phyloP scores from a whole-genome alignment of 352 stramenopile genomes.

The Globisporangium camurandrum region DNA sequence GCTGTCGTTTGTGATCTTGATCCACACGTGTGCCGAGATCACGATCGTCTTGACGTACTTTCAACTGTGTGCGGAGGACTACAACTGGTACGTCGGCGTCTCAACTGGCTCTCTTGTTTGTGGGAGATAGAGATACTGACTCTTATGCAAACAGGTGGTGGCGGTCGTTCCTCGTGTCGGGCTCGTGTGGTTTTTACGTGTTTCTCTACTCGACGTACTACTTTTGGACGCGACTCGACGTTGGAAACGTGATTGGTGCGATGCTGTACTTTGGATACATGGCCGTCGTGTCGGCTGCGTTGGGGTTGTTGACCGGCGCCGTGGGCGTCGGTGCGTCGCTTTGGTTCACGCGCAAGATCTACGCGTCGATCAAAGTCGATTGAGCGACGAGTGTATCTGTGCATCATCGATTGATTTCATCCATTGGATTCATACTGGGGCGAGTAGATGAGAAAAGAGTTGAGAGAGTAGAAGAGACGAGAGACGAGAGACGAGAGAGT shows the following conservation, averaged over 20 bases:
- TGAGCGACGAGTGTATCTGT: conserved; percentile 40
- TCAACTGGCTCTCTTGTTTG: neutral
- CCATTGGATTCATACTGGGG: too few relatives aligned
- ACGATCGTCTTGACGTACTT: conserved; percentile 99
- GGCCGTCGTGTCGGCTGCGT: conserved; percentile 95
- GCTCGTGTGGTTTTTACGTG: conserved; percentile 95
- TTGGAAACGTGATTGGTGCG: conserved; percentile 87
- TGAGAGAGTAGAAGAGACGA: too few relatives aligned
- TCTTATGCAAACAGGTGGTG: conserved; percentile 83
- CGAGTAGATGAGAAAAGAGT: too few relatives aligned
- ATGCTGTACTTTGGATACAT: conserved; percentile 99
- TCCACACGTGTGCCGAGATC: conserved; percentile 98
- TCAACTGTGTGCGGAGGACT: conserved; percentile 99
- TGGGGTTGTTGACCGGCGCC: conserved; percentile 94
- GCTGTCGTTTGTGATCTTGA: conserved; percentile 97
- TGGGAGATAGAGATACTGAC: neutral
- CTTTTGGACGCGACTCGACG: conserved; percentile 94
- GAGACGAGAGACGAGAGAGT: too few relatives aligned
- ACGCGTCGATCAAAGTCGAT: conserved; percentile 96
- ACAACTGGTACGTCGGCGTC: conserved; percentile 98
- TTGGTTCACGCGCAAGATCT: conserved; percentile 98
- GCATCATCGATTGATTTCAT: neutral
- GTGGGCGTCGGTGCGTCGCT: conserved; percentile 97
- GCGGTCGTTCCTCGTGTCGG: conserved; percentile 97
- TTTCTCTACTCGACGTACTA: conserved; percentile 99